phyloP scores from a whole-genome alignment of 768 basidiomycete species.

The Termitomyces bulborhizus region DNA sequence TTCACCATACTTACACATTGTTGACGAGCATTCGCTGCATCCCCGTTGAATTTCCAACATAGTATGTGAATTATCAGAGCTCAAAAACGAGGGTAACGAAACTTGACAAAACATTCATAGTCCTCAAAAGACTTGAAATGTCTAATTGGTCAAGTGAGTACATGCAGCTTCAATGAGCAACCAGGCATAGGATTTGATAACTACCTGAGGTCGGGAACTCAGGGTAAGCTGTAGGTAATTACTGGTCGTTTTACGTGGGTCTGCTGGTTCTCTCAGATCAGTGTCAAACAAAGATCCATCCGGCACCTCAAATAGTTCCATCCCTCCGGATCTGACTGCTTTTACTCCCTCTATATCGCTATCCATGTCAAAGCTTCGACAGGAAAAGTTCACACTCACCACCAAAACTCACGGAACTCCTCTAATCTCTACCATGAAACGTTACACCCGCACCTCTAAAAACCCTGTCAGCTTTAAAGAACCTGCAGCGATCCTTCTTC shows the following conservation, averaged over 20 bases:
- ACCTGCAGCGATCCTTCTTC: slow-evolving; percentile 18
- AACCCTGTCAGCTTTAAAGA: slow-evolving; percentile 1
- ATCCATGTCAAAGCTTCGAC: background rate
- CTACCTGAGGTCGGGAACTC: no score
- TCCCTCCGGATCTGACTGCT: background rate
- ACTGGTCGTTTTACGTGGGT: background rate
- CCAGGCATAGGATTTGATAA: no score
- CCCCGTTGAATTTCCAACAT: no score
- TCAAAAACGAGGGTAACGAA: no score
- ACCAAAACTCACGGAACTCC: slow-evolving; percentile 22
- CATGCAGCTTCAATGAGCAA: no score
- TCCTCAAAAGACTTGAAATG: no score
- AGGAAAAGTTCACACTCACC: slow-evolving; percentile 24
- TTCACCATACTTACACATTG: no score
- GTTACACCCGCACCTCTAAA: slow-evolving; percentile 16
- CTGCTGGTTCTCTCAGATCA: background rate
- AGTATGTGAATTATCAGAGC: no score
- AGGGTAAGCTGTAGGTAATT: no score
- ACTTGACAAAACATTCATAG: no score
- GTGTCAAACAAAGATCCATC: background rate
- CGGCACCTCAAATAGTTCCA: background rate
- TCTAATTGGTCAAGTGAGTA: no score
- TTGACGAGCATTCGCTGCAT: no score
- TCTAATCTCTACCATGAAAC: slow-evolving; percentile 21
- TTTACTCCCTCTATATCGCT: background rate